Base-by-base conservation (phyloP, 148 eudicot species). In the Rheum nobile region DNA sequence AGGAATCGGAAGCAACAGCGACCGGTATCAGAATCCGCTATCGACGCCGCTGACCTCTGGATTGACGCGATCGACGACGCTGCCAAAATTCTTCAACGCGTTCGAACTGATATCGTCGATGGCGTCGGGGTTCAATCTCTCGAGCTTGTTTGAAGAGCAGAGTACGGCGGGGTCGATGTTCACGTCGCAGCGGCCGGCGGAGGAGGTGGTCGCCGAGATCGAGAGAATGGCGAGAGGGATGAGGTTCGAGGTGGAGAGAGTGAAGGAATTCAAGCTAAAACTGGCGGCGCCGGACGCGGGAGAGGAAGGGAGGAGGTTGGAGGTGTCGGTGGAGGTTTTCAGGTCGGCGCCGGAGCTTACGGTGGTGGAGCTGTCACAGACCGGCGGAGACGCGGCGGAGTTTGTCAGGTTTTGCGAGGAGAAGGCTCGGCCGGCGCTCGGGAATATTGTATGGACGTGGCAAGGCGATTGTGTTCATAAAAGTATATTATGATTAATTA, bases 41-140 rank as follows among this genome's bases (percentile, higher is more conserved):
- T 9, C 26, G 31, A 22, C 50, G 26, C 11, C 50, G 17, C 16
- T 17, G 16, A 22, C 48, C 19, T 12, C 67, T 28, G 17, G 6
- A 11, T 31, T 65, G 41, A 32, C 16, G 32, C 14, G 48, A 24
- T 38, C 48, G 8, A 22, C 50, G 50, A 71, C 19, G 48, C 6
- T n/a, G 28, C 83, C 83, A 2, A 75, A 73, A 38, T 74, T 77
- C 38, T 69, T 77, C 32, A 80, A 80, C 34, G 83, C 83, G 48
- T 80, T 80, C 37, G 79, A 74, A 34, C 28, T 80, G 48, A 80
- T 80, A 22, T 73, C 79, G 0, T 80, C 80, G 16, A 80, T 80
- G 79, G 77, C 83, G 2, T 68, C 83, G 14, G 83, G 83, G 3
- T 80, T 76, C 48, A 79, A 80, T 24, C 63, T 80, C 11, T 80